Evolutionary conservation across 2,329 filamentous ascomycete genomes (phyloP).

Genomic region (Penicillium sp.): DNA sequence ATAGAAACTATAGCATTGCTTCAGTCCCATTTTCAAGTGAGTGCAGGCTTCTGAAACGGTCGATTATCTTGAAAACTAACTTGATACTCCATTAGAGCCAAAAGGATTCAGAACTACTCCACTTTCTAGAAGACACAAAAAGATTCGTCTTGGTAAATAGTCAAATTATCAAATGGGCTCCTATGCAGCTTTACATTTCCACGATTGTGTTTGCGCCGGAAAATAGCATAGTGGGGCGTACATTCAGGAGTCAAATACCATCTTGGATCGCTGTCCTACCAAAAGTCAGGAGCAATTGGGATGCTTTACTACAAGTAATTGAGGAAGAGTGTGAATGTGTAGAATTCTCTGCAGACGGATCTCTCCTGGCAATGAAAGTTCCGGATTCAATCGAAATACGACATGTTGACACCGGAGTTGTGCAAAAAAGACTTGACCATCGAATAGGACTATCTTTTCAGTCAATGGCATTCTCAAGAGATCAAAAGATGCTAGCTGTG

Average conservation of each 20-base stretch:
- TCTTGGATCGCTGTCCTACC: constrained; percentile 16
- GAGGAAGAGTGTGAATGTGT: constrained; percentile 18
- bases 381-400: too few species aligned
- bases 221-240: constrained; percentile 18
- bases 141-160: constrained; percentile 27
- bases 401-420: too few species aligned
- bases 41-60: too few species aligned
- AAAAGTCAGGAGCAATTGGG: constrained; percentile 17
- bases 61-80: background rate
- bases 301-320: constrained; percentile 21
- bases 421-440: too few species aligned
- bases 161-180: constrained; percentile 25
- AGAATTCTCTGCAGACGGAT: constrained; percentile 20
- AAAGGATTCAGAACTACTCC: constrained; percentile 8
- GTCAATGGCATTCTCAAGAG: too few species aligned
- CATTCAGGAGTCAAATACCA: constrained; percentile 20
- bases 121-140: constrained; percentile 27
- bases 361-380: constrained; percentile 11
- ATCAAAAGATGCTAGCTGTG: too few species aligned
- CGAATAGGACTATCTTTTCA: too few species aligned
- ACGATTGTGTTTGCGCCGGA: constrained; percentile 30
- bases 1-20: background rate
- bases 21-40: background rate
- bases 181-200: constrained; percentile 33
- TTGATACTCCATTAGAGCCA: constrained; percentile 8